A percentile compares a stretch with the other conserved stretches of the same genome.
phyloP scores from a whole-genome alignment of 306 rosid genomes.

The Prunus mume region DNA sequence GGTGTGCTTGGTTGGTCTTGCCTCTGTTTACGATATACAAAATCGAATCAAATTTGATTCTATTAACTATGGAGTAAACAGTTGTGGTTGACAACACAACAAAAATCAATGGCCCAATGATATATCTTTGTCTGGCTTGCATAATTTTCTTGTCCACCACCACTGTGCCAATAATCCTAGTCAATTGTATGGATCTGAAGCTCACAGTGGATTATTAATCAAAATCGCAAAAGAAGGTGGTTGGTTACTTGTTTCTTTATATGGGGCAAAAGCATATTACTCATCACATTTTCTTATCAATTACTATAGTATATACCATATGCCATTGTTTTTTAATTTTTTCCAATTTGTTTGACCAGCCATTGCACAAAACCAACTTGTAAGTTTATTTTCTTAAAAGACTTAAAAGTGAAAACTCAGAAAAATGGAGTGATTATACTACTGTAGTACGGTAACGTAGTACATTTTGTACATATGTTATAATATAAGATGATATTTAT shows the following conservation, averaged over 20 bases:
- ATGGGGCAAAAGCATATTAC: no score
- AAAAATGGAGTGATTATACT: no score
- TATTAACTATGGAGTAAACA: not conserved
- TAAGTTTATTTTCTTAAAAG: no score
- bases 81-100: slow-evolving; percentile 28
- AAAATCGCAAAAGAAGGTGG: not conserved
- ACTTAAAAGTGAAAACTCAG: no score
- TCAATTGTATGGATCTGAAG: not conserved
- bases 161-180: slow-evolving; percentile 19
- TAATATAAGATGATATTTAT: no score
- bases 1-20: slow-evolving; percentile 23
- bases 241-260: no score
- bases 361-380: no score
- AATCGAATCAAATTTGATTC: slow-evolving; percentile 2
- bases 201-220: not conserved
- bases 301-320: no score
- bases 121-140: slow-evolving; percentile 26
- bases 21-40: not conserved
- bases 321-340: no score
- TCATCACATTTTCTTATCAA: no score
- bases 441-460: accelerated
- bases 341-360: no score
- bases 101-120: slow-evolving; percentile 13
- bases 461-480: no score
- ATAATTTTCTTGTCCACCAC: slow-evolving; percentile 20